Conservation (phyloP, 23 red algal species). For the Chondrus crispus region DNA sequence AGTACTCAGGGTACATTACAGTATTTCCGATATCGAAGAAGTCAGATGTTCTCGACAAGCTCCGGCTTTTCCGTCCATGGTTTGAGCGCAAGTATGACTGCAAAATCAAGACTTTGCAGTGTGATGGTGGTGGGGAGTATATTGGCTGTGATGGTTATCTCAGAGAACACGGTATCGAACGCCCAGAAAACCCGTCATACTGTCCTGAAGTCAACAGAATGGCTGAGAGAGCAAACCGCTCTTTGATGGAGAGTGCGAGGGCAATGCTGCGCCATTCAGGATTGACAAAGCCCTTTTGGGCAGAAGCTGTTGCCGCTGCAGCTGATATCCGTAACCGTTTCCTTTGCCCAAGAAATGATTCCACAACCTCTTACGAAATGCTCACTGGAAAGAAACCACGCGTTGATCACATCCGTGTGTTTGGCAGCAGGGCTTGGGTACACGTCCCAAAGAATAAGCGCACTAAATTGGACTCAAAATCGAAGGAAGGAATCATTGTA, state of each 20-base stretch:
- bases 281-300: neutral
- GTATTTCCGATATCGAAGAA: neutral
- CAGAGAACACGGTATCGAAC: neutral
- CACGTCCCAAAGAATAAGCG: constrained; percentile 4
- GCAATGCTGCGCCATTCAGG: neutral
- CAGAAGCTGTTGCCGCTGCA: neutral
- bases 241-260: neutral
- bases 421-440: constrained; percentile 8
- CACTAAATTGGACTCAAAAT: neutral
- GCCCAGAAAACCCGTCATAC: neutral
- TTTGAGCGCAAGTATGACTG: neutral
- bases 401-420: constrained; percentile 9
- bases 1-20: neutral
- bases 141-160: neutral
- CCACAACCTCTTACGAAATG: constrained; percentile 13
- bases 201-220: neutral
- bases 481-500: neutral
- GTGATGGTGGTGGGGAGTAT: neutral
- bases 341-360: neutral
- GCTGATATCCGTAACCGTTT: neutral
- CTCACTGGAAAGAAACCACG: neutral
- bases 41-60: neutral
- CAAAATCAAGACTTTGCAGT: neutral
- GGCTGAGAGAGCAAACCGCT: neutral
- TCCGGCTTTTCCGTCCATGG: neutral